Percentiles rank a stretch among this genome's conserved stretches.
These are phyloP conservation scores for Ormosia semicastrata DNA, from an alignment of 306 rosid genomes.

Conservation along the genomic window DNA sequence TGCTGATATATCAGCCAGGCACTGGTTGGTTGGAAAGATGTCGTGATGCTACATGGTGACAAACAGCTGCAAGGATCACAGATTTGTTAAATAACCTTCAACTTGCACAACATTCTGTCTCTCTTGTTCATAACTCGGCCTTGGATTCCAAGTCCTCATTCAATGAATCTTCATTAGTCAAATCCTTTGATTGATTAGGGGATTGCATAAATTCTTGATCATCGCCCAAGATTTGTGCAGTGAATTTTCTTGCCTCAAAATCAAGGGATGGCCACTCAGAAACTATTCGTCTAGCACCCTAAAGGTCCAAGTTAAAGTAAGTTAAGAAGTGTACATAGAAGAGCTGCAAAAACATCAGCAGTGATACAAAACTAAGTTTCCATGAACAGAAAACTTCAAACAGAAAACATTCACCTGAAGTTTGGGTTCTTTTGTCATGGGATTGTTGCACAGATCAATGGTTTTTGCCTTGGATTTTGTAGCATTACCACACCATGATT, in stretches of 20 bases:
- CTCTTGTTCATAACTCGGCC: slow-evolving; percentile 67
- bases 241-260: slow-evolving; percentile 79
- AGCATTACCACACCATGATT: slow-evolving; percentile 99
- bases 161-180: slow-evolving; percentile 18
- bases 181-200: slow-evolving; percentile 35
- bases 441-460: slow-evolving; percentile 97
- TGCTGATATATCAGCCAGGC: slow-evolving; percentile 20
- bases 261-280: slow-evolving; percentile 95
- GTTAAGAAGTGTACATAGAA: not conserved
- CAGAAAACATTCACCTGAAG: slow-evolving; percentile 62
- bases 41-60: not conserved
- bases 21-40: slow-evolving; percentile 7
- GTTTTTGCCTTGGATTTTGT: slow-evolving; percentile 94
- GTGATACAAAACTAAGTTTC: not conserved
- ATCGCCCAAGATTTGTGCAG: slow-evolving; percentile 75
- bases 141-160: slow-evolving; percentile 63
- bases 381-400: not conserved
- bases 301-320: slow-evolving; percentile 13
- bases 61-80: slow-evolving; percentile 16
- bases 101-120: not conserved
- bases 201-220: slow-evolving; percentile 50
- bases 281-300: slow-evolving; percentile 97
- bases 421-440: slow-evolving; percentile 99
- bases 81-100: not conserved
- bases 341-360: not conserved